Conservation (phyloP, 768 basidiomycete species). For the Rhizopogon salebrosus region DNA sequence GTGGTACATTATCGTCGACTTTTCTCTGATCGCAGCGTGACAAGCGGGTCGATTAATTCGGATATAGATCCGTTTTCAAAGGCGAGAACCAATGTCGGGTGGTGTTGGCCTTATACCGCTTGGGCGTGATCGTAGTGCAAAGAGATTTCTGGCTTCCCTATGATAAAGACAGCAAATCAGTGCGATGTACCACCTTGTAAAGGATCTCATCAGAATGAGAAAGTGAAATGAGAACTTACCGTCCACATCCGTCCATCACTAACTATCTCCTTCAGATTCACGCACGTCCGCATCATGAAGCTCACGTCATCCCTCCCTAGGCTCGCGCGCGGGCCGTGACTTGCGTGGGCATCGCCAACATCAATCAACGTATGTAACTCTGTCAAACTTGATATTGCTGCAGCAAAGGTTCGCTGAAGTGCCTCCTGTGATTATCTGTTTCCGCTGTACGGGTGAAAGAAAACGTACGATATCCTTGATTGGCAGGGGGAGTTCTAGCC, state of each 20-base stretch:
- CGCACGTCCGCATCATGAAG: constrained; percentile 36
- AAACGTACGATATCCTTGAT: constrained; percentile 42
- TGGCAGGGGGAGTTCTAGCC: constrained; percentile 47
- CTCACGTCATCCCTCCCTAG: constrained; percentile 34
- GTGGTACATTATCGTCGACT: not conserved
- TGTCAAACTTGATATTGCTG: constrained; percentile 30
- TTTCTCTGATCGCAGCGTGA: not conserved
- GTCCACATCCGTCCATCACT: constrained; percentile 50
- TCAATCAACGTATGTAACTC: constrained; percentile 43
- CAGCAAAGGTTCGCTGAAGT: constrained; percentile 27
- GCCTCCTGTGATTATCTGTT: not conserved
- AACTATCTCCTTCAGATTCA: constrained; percentile 40
- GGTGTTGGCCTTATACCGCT: not conserved
- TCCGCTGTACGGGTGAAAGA: not conserved
- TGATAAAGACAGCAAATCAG: not conserved
- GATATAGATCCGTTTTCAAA: not conserved
- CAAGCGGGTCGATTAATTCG: not conserved
- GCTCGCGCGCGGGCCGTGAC: constrained; percentile 33
- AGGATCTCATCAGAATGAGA: not conserved
- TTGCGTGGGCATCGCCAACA: constrained; percentile 34
- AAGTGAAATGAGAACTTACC: constrained; percentile 31
- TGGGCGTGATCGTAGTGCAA: not conserved
- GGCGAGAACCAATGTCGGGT: constrained; percentile 1
- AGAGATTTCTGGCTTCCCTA: not conserved
- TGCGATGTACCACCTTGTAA: not conserved